Conservation (phyloP, 495 filamentous ascomycete species). For the Penicillium dipodomyicola region DNA sequence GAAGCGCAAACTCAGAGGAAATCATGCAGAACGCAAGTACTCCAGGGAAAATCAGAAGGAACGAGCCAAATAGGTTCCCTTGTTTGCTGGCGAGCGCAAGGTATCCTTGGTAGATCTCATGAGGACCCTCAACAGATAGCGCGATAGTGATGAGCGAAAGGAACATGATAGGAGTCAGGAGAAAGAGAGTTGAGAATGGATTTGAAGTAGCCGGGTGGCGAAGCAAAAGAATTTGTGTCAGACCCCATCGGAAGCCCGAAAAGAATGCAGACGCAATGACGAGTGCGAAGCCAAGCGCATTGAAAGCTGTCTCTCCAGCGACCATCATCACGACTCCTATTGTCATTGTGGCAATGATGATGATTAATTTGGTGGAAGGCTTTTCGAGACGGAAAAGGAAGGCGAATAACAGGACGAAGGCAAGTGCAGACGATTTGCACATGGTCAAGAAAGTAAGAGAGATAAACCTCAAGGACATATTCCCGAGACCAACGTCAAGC, state of each 20-base stretch:
- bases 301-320: constrained; percentile 90
- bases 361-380: constrained; percentile 78
- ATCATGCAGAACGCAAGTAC: constrained; percentile 95
- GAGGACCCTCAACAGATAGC: constrained; percentile 79
- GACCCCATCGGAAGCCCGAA: constrained; percentile 94
- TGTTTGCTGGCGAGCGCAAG: constrained; percentile 58
- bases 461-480: constrained; percentile 93
- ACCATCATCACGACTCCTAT: constrained; percentile 98
- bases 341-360: constrained; percentile 92
- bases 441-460: constrained; percentile 97
- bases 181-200: constrained; percentile 96
- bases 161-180: constrained; percentile 97
- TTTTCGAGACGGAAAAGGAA: constrained; percentile 91
- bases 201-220: constrained; percentile 95
- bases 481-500: constrained; percentile 93
- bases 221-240: constrained; percentile 94
- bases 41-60: constrained; percentile 84
- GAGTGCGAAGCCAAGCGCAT: constrained; percentile 81
- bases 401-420: constrained; percentile 93
- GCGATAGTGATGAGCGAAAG: constrained; percentile 74
- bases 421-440: constrained; percentile 97
- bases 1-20: constrained; percentile 87
- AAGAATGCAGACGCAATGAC: constrained; percentile 92
- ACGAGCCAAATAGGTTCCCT: constrained; percentile 55
- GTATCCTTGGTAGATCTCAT: constrained; percentile 61